Conservation (phyloP, 1,139 yeast genomes). For the Yamadazyma atlantica region DNA sequence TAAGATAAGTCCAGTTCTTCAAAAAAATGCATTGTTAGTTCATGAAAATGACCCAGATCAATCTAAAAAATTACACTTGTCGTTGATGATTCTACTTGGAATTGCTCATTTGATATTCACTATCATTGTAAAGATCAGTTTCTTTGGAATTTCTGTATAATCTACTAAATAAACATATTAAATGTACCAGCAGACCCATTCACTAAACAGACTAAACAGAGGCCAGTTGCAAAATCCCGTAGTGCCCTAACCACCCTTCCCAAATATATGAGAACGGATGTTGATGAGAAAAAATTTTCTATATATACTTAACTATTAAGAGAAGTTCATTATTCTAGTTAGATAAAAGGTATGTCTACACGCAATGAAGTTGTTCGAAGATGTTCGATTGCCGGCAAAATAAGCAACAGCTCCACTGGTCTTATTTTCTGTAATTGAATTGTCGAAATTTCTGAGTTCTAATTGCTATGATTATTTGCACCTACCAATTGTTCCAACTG, state of each 20-base stretch:
- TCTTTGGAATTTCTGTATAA: constrained; percentile 38
- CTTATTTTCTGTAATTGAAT: too few species aligned
- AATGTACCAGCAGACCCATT: too few species aligned
- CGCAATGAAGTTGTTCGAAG: too few species aligned
- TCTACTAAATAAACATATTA: too few species aligned
- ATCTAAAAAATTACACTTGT: constrained; percentile 20
- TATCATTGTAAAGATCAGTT: constrained; percentile 47
- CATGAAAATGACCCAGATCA: constrained; percentile 25
- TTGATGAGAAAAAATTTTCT: background rate
- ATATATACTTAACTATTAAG: background rate
- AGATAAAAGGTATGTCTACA: constrained; percentile 1
- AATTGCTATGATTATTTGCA: constrained; percentile 70
- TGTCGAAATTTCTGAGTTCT: background rate
- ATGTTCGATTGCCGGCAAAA: too few species aligned
- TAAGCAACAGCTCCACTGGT: too few species aligned
- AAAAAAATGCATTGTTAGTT: constrained; percentile 31
- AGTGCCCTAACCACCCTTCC: background rate
- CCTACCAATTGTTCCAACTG: constrained; percentile 84
- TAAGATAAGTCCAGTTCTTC: constrained; percentile 44
- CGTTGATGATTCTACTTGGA: constrained; percentile 28
- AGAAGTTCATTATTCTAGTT: background rate
- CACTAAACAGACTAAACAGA: too few species aligned
- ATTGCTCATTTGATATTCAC: constrained; percentile 45
- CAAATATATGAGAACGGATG: background rate
- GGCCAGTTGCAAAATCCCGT: constrained; percentile 2